Conservation (phyloP, 305 asterid species). For the Rubia peregrina region DNA sequence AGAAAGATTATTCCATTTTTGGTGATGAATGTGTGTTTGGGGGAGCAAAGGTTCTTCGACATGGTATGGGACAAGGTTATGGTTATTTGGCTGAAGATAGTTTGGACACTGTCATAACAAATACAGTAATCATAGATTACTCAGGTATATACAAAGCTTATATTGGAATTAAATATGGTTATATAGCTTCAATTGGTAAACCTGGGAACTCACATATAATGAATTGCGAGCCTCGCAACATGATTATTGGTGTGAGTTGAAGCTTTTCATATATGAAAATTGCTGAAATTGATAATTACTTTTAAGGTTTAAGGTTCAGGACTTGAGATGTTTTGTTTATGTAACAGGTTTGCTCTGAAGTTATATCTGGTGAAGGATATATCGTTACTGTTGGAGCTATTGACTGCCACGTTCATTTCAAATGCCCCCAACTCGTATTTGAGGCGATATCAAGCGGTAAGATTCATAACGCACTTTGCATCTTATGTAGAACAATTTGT, state of each 20-base stretch:
- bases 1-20: conserved; percentile 55
- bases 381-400: conserved; percentile 91
- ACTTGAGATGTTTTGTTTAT: conserved; percentile 20
- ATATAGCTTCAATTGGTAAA: conserved; percentile 60
- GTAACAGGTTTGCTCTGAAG: conserved; percentile 78
- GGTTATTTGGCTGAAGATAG: conserved; percentile 49
- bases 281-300: not conserved
- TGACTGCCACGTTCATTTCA: conserved; percentile 95
- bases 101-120: conserved; percentile 89
- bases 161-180: conserved; percentile 77
- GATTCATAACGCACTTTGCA: conserved; percentile 17
- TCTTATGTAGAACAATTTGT: not conserved
- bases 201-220: conserved; percentile 87
- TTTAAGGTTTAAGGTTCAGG: conserved; percentile 11
- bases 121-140: conserved; percentile 76
- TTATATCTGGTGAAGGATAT: conserved; percentile 91
- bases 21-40: conserved; percentile 98
- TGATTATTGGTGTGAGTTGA: conserved; percentile 65
- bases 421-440: conserved; percentile 86
- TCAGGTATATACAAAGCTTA: conserved; percentile 93
- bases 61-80: conserved; percentile 90
- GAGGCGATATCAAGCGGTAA: conserved; percentile 96
- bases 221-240: conserved; percentile 40
- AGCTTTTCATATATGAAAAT: conserved; percentile 14
- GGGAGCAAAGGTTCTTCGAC: conserved; percentile 88